Evolutionary conservation across 2,329 filamentous ascomycete genomes (phyloP).

Genomic region (Penicillium frequentans): DNA sequence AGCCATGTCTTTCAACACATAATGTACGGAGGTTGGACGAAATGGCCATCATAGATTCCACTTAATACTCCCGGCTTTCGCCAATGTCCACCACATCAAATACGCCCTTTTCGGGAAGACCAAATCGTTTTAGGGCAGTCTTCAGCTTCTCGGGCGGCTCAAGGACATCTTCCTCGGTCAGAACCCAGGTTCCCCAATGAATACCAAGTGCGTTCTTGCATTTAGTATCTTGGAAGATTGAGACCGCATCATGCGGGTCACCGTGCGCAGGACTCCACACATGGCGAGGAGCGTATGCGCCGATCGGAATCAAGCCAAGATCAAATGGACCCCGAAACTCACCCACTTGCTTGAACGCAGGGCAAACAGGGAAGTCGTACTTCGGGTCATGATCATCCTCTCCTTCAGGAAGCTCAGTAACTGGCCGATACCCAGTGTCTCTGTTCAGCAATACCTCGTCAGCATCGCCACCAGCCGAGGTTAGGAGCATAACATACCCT

Average conservation of each 20-base stretch:
- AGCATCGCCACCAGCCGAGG: background rate
- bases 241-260: slow-evolving; percentile 81
- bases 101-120: slow-evolving; percentile 67
- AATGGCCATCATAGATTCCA: background rate
- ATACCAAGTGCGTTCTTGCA: slow-evolving; percentile 80
- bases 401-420: slow-evolving; percentile 62
- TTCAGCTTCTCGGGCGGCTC: slow-evolving; percentile 75
- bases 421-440: slow-evolving; percentile 85
- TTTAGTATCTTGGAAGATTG: slow-evolving; percentile 82
- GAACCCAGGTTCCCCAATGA: slow-evolving; percentile 87
- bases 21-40: background rate
- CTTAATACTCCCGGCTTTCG: slow-evolving; percentile 73
- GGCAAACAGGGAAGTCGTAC: slow-evolving; percentile 70
- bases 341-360: slow-evolving; percentile 84
- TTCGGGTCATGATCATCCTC: slow-evolving; percentile 71
- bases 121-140: slow-evolving; percentile 68
- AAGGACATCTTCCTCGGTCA: slow-evolving; percentile 80
- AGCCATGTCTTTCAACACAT: background rate
- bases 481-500: slow-evolving; percentile 44
- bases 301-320: slow-evolving; percentile 88
- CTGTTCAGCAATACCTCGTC: slow-evolving; percentile 45
- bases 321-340: slow-evolving; percentile 80
- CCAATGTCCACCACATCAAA: slow-evolving; percentile 86
- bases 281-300: slow-evolving; percentile 68
- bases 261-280: slow-evolving; percentile 82